These are phyloP conservation scores for Penicillium paxilli DNA, from an alignment of 495 filamentous ascomycete species.

Conservation along the genomic window DNA sequence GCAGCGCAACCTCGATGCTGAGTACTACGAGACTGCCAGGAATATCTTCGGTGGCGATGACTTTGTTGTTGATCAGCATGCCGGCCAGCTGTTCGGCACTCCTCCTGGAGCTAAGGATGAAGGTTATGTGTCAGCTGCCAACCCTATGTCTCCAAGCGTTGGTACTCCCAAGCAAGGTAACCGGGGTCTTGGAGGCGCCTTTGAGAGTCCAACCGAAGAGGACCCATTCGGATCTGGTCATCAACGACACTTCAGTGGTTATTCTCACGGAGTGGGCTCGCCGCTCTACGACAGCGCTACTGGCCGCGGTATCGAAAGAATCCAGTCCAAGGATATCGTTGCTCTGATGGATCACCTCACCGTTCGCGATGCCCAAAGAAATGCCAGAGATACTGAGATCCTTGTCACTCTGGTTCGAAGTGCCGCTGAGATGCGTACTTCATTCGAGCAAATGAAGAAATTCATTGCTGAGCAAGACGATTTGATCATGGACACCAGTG, in stretches of 20 bases:
- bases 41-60: conserved; percentile 40
- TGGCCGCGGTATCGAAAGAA: conserved; percentile 84
- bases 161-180: conserved; percentile 60
- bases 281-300: conserved; percentile 91
- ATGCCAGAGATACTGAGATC: conserved; percentile 95
- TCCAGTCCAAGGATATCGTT: conserved; percentile 96
- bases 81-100: conserved; percentile 38
- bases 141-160: conserved; percentile 58
- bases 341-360: conserved; percentile 98
- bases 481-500: conserved; percentile 76
- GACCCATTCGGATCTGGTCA: conserved; percentile 62
- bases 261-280: conserved; percentile 76
- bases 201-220: conserved; percentile 62
- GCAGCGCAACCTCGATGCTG: conserved; percentile 31
- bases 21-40: conserved; percentile 41
- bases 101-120: conserved; percentile 67
- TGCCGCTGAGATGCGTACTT: conserved; percentile 95
- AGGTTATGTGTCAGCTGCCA: conserved; percentile 86
- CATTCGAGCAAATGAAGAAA: conserved; percentile 94
- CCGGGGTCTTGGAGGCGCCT: conserved; percentile 59
- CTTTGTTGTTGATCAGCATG: conserved; percentile 35
- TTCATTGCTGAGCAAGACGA: conserved; percentile 85
- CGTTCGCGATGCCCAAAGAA: conserved; percentile 94
- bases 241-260: conserved; percentile 74
- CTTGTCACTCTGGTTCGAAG: conserved; percentile 90